A percentile compares a stretch with the other conserved stretches of the same genome.
Conservation (phyloP, 2,329 filamentous ascomycete genomes). For the Ophiostoma novo-ulmi region DNA sequence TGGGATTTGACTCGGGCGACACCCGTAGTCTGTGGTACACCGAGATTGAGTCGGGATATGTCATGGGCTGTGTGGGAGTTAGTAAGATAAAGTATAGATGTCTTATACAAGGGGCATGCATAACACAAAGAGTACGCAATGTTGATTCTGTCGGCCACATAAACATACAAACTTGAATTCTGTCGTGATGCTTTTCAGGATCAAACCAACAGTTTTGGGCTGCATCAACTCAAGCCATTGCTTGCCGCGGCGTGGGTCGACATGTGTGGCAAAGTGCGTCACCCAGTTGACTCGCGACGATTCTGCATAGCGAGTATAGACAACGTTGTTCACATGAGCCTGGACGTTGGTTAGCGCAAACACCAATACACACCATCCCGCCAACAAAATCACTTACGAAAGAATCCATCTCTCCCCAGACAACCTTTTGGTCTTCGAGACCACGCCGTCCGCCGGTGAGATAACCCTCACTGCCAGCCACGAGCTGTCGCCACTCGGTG, state of each 20-base stretch:
- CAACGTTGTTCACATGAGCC: constrained; percentile 77
- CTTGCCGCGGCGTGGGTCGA: constrained; percentile 55
- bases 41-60: constrained; percentile 73
- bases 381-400: constrained; percentile 34
- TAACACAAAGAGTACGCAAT: no score
- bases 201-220: constrained; percentile 63
- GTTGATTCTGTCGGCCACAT: neutral
- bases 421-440: constrained; percentile 61
- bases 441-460: constrained; percentile 59
- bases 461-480: constrained; percentile 71
- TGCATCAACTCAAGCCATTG: constrained; percentile 67
- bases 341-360: neutral
- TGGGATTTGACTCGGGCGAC: constrained; percentile 42
- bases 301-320: constrained; percentile 79
- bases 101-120: neutral
- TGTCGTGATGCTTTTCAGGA: constrained; percentile 71
- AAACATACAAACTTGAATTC: constrained; percentile 79
- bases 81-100: neutral
- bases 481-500: constrained; percentile 63
- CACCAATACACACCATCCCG: no score
- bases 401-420: constrained; percentile 80
- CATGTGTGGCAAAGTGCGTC: constrained; percentile 58
- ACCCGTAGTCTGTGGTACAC: constrained; percentile 72
- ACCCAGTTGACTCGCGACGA: constrained; percentile 75
- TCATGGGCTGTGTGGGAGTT: constrained; percentile 59